Evolutionary conservation across 257 asterid species (phyloP).

Genomic region (Scutellaria barbata): DNA sequence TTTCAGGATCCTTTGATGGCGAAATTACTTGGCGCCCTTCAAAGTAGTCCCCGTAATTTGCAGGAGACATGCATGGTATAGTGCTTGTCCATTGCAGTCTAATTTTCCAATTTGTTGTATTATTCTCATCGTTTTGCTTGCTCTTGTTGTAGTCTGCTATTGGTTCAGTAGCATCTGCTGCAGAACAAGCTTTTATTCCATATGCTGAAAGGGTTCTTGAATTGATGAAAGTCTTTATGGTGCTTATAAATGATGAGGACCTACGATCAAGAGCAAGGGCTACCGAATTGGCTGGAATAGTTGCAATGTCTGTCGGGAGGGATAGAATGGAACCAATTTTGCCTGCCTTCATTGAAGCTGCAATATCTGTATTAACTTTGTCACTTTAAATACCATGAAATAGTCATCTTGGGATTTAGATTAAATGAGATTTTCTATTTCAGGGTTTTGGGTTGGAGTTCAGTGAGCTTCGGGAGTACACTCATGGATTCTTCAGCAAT

Average conservation of each 20-base stretch:
- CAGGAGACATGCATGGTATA: conserved; percentile 98
- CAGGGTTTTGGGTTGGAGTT: conserved; percentile 93
- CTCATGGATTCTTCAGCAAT: conserved; percentile 98
- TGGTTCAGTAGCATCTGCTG: conserved; percentile 99
- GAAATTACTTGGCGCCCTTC: conserved; percentile 80
- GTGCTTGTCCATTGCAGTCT: conserved; percentile 29
- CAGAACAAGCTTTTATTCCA: conserved; percentile 92
- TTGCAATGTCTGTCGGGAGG: conserved; percentile 96
- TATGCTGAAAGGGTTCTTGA: conserved; percentile 96
- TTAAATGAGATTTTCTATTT: conserved; percentile 35
- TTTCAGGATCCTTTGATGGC: conserved; percentile 91
- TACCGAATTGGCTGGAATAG: conserved; percentile 94
- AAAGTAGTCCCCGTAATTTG: conserved; percentile 81
- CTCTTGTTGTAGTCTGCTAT: conserved; percentile 83
- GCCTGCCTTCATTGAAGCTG: conserved; percentile 92
- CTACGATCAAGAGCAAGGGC: conserved; percentile 98
- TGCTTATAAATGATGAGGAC: conserved; percentile 94
- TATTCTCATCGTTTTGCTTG: conserved; percentile 37
- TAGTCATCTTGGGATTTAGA: conserved; percentile 27
- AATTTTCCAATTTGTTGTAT: conserved; percentile 21
- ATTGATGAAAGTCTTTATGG: conserved; percentile 93
- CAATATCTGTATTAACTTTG: conserved; percentile 68
- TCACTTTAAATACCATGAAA: conserved; percentile 30
- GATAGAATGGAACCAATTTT: conserved; percentile 84
- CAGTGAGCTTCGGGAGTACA: conserved; percentile 98